These are phyloP conservation scores for Emmonsiellopsis sp. DNA, from an alignment of 2,329 filamentous ascomycete genomes.

Conservation along the genomic window DNA sequence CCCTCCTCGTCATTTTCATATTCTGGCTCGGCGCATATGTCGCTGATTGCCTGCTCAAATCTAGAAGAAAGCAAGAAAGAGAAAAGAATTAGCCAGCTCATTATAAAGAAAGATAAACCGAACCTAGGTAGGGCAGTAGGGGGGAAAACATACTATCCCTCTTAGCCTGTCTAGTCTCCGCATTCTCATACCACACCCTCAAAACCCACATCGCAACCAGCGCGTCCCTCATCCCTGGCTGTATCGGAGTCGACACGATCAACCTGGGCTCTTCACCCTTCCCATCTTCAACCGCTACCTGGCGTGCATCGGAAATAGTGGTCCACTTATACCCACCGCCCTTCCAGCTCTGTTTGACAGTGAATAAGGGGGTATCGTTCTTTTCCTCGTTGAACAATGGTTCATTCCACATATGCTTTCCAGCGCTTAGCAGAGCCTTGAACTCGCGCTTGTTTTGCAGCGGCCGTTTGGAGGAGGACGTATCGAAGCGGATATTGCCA, in stretches of 20 bases:
- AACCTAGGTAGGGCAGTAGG: not conserved
- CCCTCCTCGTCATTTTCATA: too few relatives aligned
- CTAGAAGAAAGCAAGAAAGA: too few relatives aligned
- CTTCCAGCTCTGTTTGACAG: not conserved
- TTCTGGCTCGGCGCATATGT: too few relatives aligned
- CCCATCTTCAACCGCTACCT: not conserved
- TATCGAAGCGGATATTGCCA: constrained; percentile 13
- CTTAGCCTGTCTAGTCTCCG: constrained; percentile 13
- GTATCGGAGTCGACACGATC: constrained; percentile 3
- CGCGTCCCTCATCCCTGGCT: constrained; percentile 9
- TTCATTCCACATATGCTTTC: not conserved
- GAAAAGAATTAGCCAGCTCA: too few relatives aligned
- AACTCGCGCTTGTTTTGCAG: not conserved
- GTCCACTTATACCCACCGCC: not conserved
- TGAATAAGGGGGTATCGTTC: not conserved
- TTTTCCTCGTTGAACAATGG: not conserved
- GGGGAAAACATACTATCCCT: constrained; percentile 22
- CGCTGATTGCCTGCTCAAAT: too few relatives aligned
- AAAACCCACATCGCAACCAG: constrained; percentile 13
- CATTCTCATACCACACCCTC: constrained; percentile 12
- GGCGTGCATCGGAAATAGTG: not conserved
- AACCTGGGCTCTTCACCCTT: constrained; percentile 5
- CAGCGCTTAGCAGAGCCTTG: not conserved
- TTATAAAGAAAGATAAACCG: too few relatives aligned
- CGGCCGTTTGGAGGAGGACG: constrained; percentile 1